Evolutionary conservation across 805 yeast genomes (phyloP).

Genomic region (Candida broadrunensis): DNA sequence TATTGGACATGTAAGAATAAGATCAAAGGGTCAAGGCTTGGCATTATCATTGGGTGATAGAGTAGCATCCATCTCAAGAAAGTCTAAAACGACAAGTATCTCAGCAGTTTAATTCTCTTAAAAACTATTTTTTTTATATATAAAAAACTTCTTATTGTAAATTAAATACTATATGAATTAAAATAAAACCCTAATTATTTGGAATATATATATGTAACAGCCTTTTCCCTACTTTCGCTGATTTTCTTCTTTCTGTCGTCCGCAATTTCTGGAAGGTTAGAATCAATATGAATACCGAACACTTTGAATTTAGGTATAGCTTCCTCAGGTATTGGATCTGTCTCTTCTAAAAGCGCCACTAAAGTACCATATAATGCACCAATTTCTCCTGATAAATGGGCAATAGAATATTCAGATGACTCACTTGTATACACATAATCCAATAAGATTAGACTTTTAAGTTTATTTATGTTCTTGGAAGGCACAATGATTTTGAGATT

Average conservation of each 20-base stretch:
- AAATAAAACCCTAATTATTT: background rate
- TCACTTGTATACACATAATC: too few species aligned
- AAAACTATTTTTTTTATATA: background rate
- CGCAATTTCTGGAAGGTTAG: background rate
- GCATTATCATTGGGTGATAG: constrained; percentile 94
- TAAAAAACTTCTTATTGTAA: background rate
- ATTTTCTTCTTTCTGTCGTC: background rate
- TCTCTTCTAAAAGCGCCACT: too few species aligned
- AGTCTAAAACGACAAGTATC: constrained; percentile 18
- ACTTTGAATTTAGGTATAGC: background rate
- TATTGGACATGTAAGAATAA: constrained; percentile 91
- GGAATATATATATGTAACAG: background rate
- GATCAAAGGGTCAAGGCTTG: constrained; percentile 97
- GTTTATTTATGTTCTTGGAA: too few species aligned
- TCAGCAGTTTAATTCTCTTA: background rate
- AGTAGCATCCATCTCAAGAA: constrained; percentile 77
- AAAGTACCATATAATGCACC: too few species aligned
- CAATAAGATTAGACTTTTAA: too few species aligned
- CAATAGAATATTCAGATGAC: too few species aligned
- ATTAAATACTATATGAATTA: background rate
- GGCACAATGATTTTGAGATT: too few species aligned
- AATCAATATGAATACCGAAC: background rate
- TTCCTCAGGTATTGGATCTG: too few species aligned
- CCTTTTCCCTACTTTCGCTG: background rate
- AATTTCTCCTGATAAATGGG: too few species aligned